phyloP scores from a whole-genome alignment of 177 flowering plant genomes.

The Vitis hybrid region DNA sequence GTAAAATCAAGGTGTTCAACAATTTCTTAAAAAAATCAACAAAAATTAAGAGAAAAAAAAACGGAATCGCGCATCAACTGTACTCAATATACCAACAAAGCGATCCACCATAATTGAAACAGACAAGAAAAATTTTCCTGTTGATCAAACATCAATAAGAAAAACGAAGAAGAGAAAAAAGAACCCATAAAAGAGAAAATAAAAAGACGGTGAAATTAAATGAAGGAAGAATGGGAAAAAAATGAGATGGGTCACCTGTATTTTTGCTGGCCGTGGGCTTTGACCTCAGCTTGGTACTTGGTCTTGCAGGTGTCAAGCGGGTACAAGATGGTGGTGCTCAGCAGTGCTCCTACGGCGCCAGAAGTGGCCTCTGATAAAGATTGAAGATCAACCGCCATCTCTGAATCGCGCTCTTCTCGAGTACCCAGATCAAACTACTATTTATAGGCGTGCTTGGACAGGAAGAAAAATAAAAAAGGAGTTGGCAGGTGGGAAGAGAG shows the following conservation, averaged over 20 bases:
- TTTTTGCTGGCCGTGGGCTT: constrained; percentile 47
- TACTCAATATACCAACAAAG: too few relatives aligned
- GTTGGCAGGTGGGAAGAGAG: neutral
- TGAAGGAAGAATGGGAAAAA: neutral
- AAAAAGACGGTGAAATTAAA: too few relatives aligned
- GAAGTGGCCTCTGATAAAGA: constrained; percentile 78
- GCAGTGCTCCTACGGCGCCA: constrained; percentile 73
- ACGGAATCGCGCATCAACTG: too few relatives aligned
- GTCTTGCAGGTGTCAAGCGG: constrained; percentile 87
- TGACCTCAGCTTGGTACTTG: constrained; percentile 73
- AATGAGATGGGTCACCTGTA: constrained; percentile 48
- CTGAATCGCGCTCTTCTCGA: neutral
- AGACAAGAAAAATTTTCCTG: neutral
- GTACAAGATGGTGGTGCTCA: constrained; percentile 74
- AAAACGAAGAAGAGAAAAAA: neutral
- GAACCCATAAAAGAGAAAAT: too few relatives aligned
- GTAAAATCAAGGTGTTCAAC: too few relatives aligned
- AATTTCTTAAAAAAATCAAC: too few relatives aligned
- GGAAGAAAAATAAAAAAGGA: neutral
- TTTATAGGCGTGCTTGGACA: neutral
- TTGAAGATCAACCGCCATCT: constrained; percentile 53
- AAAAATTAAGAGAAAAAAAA: neutral
- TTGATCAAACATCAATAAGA: neutral
- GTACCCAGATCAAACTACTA: neutral
- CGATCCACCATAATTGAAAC: neutral